These are phyloP conservation scores for Meyerozyma sp. DNA, from an alignment of 1,139 yeast genomes.

Conservation along the genomic window DNA sequence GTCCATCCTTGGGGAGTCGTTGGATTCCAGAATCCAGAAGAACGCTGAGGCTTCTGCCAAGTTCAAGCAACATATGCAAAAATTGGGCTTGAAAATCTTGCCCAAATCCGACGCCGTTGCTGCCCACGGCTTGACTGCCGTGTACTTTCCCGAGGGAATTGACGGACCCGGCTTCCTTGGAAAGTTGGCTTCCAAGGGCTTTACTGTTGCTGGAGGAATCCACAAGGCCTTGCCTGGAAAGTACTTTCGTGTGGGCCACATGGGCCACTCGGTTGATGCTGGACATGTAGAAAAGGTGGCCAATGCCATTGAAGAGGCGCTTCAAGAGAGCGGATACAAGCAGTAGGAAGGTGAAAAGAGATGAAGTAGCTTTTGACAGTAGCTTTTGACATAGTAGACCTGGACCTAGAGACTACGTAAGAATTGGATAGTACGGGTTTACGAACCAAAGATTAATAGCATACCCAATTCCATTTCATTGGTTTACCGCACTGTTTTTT, in stretches of 20 bases:
- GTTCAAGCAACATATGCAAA: slow-evolving; percentile 55
- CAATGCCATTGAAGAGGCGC: slow-evolving; percentile 28
- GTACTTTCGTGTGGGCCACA: slow-evolving; percentile 92
- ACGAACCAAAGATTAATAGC: no score
- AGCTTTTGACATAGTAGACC: no score
- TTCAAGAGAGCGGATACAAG: slow-evolving; percentile 1
- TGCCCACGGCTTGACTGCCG: slow-evolving; percentile 86
- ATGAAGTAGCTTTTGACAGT: neutral
- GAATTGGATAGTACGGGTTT: no score
- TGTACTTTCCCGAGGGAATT: slow-evolving; percentile 74
- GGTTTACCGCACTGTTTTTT: no score
- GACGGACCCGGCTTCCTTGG: slow-evolving; percentile 59
- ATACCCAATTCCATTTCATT: no score
- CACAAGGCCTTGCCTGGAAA: slow-evolving; percentile 75
- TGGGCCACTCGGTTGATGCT: slow-evolving; percentile 60
- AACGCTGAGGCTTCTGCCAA: slow-evolving; percentile 59
- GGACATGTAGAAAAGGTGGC: slow-evolving; percentile 38
- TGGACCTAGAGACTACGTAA: no score
- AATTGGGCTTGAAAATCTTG: slow-evolving; percentile 64
- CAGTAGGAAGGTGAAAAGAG: neutral
- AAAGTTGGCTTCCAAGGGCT: slow-evolving; percentile 57
- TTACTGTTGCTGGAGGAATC: slow-evolving; percentile 86
- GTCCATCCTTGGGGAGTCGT: slow-evolving; percentile 57
- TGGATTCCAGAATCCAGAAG: slow-evolving; percentile 57
- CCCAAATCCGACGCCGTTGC: slow-evolving; percentile 57